Base-by-base conservation (phyloP, 73 alveolate species). In the Vitrella brassicaformis region DNA sequence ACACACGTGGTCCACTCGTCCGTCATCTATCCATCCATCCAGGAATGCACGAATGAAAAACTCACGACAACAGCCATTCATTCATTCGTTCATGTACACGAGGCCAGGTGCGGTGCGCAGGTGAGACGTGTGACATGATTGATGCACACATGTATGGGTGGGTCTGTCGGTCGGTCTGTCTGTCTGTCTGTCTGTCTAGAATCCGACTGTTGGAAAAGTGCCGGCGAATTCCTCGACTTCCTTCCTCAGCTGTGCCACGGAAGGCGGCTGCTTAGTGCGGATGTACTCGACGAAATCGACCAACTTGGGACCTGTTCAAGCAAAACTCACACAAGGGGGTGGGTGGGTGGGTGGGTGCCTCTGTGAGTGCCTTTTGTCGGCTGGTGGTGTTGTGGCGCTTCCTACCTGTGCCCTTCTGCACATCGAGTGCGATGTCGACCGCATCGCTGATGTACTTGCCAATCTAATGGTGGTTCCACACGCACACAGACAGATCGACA, bases 171-270 rank as follows among this genome's bases (percentile, higher is more conserved):
- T n/a, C n/a, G n/a, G n/a, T n/a, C n/a, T n/a, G n/a, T n/a, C 56
- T 39, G 22, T 39, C 56, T 39, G 22, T 39, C 56, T 39, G 22
- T 39, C 56, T 39, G 22, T 39, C 56, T 39, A 39, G 22, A 39
- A 4, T 26, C 89, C 89, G 45, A 82, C 79, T 0, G 89, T 75
- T 0, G 89, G 86, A 74, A 82, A 82, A 22, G 81, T 65, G 25
- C 74, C 29, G 31, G 89, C 85, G n/a, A 82, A 82, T 65, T 45
- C 82, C 31, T 82, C 89, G 32, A 82, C 89, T 47, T 74, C 68
- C 25, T 30, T 68, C 67, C 39, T 67, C 25, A 75, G 56, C 31
- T 31, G 70, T 28, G 9, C 18, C 7, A 67, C 25, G 1, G 31
- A 22, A 39, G 56, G 56, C 56, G 56, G 56, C 4, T 39, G 22